Percentiles rank a stretch among this genome's conserved stretches.
Conservation (phyloP, 306 rosid species). For the Abrus precatorius region DNA sequence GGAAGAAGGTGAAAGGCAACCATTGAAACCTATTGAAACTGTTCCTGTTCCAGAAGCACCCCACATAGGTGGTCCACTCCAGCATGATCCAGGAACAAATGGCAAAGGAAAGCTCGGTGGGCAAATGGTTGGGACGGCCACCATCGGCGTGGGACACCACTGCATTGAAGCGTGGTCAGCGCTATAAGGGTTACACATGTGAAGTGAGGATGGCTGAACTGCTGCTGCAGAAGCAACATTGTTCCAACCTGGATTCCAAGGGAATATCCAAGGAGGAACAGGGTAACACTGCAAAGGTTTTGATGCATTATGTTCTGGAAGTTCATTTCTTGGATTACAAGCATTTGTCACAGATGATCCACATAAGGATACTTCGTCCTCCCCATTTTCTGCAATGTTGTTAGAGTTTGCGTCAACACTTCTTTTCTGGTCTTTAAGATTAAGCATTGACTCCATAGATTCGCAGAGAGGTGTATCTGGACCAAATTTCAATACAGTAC, state of each 20-base stretch:
- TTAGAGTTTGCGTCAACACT: constrained; percentile 40
- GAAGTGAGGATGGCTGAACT: constrained; percentile 42
- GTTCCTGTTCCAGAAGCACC: constrained; percentile 47
- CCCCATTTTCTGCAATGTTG: constrained; percentile 45
- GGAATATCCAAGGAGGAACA: constrained; percentile 62
- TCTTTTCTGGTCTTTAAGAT: constrained; percentile 50
- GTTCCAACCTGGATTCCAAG: constrained; percentile 59
- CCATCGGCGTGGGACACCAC: constrained; percentile 57
- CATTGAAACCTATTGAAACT: constrained; percentile 54
- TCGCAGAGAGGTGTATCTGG: constrained; percentile 59
- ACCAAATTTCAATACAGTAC: constrained; percentile 64
- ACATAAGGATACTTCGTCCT: constrained; percentile 61
- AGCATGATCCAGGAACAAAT: constrained; percentile 59
- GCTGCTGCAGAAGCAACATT: constrained; percentile 45
- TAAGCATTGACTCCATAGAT: constrained; percentile 58
- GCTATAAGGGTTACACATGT: constrained; percentile 30
- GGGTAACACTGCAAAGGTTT: constrained; percentile 52
- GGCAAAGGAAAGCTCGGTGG: constrained; percentile 60
- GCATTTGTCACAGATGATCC: constrained; percentile 55
- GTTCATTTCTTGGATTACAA: constrained; percentile 51
- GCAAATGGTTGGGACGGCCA: constrained; percentile 57
- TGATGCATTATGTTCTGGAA: constrained; percentile 41
- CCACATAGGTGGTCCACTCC: constrained; percentile 60
- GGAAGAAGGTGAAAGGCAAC: constrained; percentile 60
- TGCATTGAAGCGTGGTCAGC: constrained; percentile 48